Conservation (phyloP, 805 yeast genomes). For the Tetrapisispora nanseiensis region DNA sequence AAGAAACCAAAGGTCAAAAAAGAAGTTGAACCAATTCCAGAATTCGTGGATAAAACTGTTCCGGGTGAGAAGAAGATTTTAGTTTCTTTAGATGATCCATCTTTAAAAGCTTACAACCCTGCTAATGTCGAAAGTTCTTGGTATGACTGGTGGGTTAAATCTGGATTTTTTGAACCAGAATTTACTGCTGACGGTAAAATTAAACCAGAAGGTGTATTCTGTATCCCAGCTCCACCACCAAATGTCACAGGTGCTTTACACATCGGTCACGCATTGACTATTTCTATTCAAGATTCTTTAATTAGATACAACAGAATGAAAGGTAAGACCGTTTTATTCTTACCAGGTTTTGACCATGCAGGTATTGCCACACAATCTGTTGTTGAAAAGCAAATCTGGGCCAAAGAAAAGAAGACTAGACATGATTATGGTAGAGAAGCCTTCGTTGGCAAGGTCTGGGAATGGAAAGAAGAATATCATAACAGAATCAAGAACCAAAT, state of each 20-base stretch:
- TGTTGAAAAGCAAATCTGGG: conserved; percentile 93
- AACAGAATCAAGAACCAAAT: conserved; percentile 75
- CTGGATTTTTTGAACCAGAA: conserved; percentile 84
- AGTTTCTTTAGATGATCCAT: conserved; percentile 81
- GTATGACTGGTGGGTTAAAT: conserved; percentile 94
- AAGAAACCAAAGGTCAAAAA: conserved; percentile 58
- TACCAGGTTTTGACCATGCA: conserved; percentile 98
- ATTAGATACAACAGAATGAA: conserved; percentile 94
- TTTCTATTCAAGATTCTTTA: conserved; percentile 87
- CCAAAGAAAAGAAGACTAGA: conserved; percentile 76
- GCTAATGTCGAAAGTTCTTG: conserved; percentile 90
- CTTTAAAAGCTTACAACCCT: conserved; percentile 90
- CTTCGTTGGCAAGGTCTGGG: conserved; percentile 86
- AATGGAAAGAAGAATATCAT: conserved; percentile 95
- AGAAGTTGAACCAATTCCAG: conserved; percentile 67
- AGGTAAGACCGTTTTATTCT: conserved; percentile 84
- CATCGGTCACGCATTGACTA: conserved; percentile 96
- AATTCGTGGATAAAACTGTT: conserved; percentile 70
- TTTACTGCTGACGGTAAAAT: conserved; percentile 61
- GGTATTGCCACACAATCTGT: conserved; percentile 98
- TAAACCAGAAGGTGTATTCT: conserved; percentile 75
- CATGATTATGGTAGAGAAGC: conserved; percentile 93
- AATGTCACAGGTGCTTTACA: conserved; percentile 98
- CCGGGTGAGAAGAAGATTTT: conserved; percentile 88
- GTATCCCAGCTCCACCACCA: conserved; percentile 98